These are phyloP conservation scores for Rhizopus arrhizus DNA, from an alignment of 371 early-diverging fungal species.

Conservation along the genomic window DNA sequence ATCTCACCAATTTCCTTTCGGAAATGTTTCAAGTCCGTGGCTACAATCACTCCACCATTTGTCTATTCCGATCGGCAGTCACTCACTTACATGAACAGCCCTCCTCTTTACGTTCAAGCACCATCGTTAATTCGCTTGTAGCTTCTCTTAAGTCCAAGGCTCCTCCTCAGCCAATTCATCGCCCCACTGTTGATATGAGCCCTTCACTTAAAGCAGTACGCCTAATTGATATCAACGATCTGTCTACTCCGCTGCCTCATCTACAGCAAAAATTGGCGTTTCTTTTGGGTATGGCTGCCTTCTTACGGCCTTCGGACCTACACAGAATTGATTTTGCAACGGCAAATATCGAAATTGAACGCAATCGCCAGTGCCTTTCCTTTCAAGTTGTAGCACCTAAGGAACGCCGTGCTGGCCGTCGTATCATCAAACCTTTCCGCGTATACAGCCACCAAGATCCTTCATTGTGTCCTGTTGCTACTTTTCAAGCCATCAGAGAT, in stretches of 20 bases:
- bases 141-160: not conserved
- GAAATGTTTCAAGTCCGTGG: not conserved
- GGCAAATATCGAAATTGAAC: not conserved
- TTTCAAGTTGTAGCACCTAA: not conserved
- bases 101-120: not conserved
- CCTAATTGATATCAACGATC: not conserved
- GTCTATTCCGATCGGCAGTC: conserved; percentile 9
- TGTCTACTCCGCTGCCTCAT: not conserved
- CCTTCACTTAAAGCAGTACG: not conserved
- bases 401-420: not conserved
- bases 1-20: conserved; percentile 12
- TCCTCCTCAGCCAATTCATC: conserved; percentile 9
- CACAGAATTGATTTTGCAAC: not conserved
- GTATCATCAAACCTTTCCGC: conserved; percentile 9
- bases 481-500: conserved; percentile 1
- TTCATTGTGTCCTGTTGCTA: not conserved
- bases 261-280: conserved; percentile 13
- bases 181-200: conserved; percentile 5
- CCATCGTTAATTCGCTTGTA: not conserved
- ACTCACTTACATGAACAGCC: conserved; percentile 5
- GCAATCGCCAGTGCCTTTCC: not conserved
- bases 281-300: conserved; percentile 9
- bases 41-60: conserved; percentile 5
- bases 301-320: conserved; percentile 3
- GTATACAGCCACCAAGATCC: conserved; percentile 1